Evolutionary conservation across 2,329 filamentous ascomycete genomes (phyloP), one percentile per base, ranked within the genome.

Genomic region (Aspergillus vadensis): DNA sequence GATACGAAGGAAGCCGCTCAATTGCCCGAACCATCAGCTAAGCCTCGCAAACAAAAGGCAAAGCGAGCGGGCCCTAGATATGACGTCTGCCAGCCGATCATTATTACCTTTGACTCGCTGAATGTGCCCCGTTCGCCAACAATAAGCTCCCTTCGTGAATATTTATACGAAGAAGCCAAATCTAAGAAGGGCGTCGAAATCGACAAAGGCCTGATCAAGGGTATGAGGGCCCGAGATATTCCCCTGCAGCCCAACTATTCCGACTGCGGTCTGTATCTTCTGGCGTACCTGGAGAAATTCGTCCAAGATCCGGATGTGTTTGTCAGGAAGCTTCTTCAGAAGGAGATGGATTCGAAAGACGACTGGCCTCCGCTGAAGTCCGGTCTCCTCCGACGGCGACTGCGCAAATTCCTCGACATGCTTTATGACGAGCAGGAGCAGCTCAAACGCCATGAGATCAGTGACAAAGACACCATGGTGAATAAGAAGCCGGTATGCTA

Each of bases 101-200:
- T 98, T 63, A 88, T 98, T 64, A 92, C 91, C 0, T 84, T 98
- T 25, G 95, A 99, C 74, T 98, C 95, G 0, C 82, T 98, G 1
- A 88, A 87, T n/a, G 69, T 76, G 4, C 49, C 80, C 0, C 91
- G 93, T 66, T 80, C 84, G 1, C 77, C 81, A 0, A 90, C 91
- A 5, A 86, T 89, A 63, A 83, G 75, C 50, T 83, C 84, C 38
- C 80, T 99, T 30, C 92, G 89, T 69, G 84, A 91, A 25, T 98
- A 97, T 74, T 80, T 98, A 5, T 71, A 83, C 6, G 84, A 85
- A 51, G 95, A 98, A 77, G 89, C 90, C 4, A 81, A 82, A 65
- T 82, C 77, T 80, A 95, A 86, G 69, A 80, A 79, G n/a, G 72
- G 75, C 14, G 76, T 83, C 63, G 73, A 79, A 5, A 77, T 84